These are phyloP conservation scores for Huntiella omanensis DNA, from an alignment of 2,329 filamentous ascomycete genomes.

Conservation along the genomic window DNA sequence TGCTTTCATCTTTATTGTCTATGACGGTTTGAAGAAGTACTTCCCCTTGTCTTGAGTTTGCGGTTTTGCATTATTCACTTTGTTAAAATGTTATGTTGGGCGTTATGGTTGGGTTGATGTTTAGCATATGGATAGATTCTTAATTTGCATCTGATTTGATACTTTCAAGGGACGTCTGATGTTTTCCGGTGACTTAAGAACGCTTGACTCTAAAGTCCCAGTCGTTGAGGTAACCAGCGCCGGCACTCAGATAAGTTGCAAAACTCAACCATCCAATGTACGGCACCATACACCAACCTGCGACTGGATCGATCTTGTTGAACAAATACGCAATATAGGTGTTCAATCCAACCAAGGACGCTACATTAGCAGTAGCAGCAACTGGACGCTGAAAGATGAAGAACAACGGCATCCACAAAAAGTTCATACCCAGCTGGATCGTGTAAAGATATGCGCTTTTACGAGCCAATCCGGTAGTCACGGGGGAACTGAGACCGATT, in stretches of 20 bases:
- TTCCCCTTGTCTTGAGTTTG: conserved; percentile 28
- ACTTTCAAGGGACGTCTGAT: background rate
- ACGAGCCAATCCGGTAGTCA: conserved; percentile 39
- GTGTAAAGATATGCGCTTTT: conserved; percentile 66
- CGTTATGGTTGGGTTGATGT: conserved; percentile 4
- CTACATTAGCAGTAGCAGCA: conserved; percentile 56
- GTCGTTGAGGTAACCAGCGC: conserved; percentile 46
- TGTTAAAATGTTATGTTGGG: background rate
- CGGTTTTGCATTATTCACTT: conserved; percentile 12
- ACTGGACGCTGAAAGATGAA: conserved; percentile 58
- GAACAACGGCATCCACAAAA: conserved; percentile 86
- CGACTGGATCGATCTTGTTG: conserved; percentile 51
- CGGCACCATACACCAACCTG: conserved; percentile 57
- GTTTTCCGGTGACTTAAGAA: background rate
- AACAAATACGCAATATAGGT: conserved; percentile 60
- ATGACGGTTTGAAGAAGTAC: conserved; percentile 61
- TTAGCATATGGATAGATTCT: background rate
- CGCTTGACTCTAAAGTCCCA: conserved; percentile 36
- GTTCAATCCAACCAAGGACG: conserved; percentile 52
- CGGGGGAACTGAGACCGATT: conserved; percentile 35
- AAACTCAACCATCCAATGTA: conserved; percentile 79
- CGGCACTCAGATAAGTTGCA: conserved; percentile 65
- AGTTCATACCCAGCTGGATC: conserved; percentile 66
- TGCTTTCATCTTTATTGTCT: conserved; percentile 95
- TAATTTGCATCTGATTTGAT: background rate